These are phyloP conservation scores for Serendipita indica DNA, from an alignment of 768 basidiomycete species.

Conservation along the genomic window DNA sequence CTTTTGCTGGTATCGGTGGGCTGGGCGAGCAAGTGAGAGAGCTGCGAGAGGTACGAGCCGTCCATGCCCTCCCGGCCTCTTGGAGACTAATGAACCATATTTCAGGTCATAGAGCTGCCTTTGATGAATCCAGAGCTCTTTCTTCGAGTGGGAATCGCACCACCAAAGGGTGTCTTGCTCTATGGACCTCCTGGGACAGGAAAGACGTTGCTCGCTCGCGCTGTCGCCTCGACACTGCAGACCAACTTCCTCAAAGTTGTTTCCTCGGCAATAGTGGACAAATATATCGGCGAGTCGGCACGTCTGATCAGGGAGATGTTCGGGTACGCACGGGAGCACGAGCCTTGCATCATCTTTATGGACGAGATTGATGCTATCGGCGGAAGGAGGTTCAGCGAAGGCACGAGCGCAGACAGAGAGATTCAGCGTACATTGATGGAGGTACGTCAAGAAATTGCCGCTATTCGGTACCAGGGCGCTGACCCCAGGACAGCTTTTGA, in stretches of 20 bases:
- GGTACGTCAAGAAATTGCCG: constrained; percentile 27
- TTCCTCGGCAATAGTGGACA: constrained; percentile 93
- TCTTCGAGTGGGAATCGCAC: constrained; percentile 86
- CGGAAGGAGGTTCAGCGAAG: constrained; percentile 80
- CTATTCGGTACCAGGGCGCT: no score
- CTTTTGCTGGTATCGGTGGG: constrained; percentile 95
- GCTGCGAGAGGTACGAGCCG: constrained; percentile 61
- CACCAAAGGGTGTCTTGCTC: constrained; percentile 89
- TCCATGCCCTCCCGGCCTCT: not conserved
- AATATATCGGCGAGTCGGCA: constrained; percentile 97
- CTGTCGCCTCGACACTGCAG: constrained; percentile 86
- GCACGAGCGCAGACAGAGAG: constrained; percentile 94
- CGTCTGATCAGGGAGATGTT: constrained; percentile 98
- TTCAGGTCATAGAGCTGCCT: constrained; percentile 86
- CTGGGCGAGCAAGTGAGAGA: constrained; percentile 93
- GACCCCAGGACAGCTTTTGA: constrained; percentile 49
- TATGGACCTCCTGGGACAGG: constrained; percentile 96
- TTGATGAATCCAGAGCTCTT: constrained; percentile 90
- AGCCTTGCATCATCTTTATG: constrained; percentile 98
- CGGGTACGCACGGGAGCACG: constrained; percentile 64
- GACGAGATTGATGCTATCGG: constrained; percentile 98
- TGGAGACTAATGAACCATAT: not conserved
- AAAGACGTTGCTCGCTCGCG: constrained; percentile 87
- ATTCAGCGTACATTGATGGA: constrained; percentile 99
- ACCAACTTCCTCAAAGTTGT: constrained; percentile 99